Evolutionary conservation across 768 basidiomycete species (phyloP).

Genomic region (Leccinum subtestaceum): DNA sequence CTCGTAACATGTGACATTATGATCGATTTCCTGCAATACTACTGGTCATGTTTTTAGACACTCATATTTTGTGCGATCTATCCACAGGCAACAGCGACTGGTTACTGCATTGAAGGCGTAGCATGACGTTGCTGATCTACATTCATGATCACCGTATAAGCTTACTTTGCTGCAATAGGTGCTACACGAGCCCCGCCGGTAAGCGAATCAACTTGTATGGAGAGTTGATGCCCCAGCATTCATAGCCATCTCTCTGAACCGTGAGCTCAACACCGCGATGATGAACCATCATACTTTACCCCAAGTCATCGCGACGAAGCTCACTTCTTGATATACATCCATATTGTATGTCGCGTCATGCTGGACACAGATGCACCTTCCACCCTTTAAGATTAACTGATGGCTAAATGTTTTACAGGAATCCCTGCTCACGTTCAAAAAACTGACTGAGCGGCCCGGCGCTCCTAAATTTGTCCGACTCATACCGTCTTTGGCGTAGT

Average conservation of each 20-base stretch:
- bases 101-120: background rate
- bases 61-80: background rate
- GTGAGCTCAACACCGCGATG: background rate
- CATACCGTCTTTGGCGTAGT: background rate
- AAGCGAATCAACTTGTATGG: background rate
- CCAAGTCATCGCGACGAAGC: background rate
- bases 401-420: background rate
- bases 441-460: background rate
- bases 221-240: background rate
- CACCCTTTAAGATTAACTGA: background rate
- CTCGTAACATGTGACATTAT: background rate
- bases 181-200: background rate
- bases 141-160: background rate
- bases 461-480: background rate
- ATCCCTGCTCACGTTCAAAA: background rate
- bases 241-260: background rate
- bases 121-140: background rate
- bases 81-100: background rate
- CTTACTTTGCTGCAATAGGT: background rate
- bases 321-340: background rate
- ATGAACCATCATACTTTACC: background rate
- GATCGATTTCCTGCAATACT: background rate
- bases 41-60: background rate
- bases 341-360: background rate
- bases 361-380: background rate